Evolutionary conservation across 371 early-diverging fungal genomes (phyloP).

Genomic region (Circinella minor): DNA sequence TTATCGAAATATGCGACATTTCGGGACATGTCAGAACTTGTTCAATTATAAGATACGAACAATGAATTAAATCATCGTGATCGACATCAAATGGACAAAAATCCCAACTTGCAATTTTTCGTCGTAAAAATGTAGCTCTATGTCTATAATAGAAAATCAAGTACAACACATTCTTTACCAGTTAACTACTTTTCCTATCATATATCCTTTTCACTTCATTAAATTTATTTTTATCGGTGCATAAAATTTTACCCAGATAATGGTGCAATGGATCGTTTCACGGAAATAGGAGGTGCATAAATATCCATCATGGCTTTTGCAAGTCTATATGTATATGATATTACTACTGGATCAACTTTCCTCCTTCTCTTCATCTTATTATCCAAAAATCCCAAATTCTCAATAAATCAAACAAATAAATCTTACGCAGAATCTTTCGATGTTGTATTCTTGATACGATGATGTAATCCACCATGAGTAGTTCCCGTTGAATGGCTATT

Average conservation of each 20-base stretch:
- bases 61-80: conserved; percentile 68
- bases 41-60: conserved; percentile 68
- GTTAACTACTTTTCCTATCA: conserved; percentile 4
- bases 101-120: conserved; percentile 65
- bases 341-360: no score
- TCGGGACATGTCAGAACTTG: conserved; percentile 63
- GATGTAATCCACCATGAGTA: conserved; percentile 11
- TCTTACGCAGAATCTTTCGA: conserved; percentile 32
- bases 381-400: not conserved
- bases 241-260: conserved; percentile 15
- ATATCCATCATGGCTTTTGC: conserved; percentile 31
- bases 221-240: not conserved
- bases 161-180: no score
- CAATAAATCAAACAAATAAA: not conserved
- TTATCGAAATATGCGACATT: conserved; percentile 50
- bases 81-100: conserved; percentile 70
- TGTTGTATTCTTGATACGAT: conserved; percentile 30
- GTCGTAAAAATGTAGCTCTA: conserved; percentile 44
- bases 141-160: conserved; percentile 23
- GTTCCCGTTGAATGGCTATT: conserved; percentile 11
- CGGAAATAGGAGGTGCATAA: conserved; percentile 20
- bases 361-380: no score
- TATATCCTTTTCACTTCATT: conserved; percentile 8
- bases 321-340: conserved; percentile 16
- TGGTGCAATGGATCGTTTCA: conserved; percentile 21